Percentiles rank a stretch among this genome's conserved stretches.
These are phyloP conservation scores for Tolypocladium paradoxum DNA, from an alignment of 2,329 filamentous ascomycete genomes.

Conservation along the genomic window DNA sequence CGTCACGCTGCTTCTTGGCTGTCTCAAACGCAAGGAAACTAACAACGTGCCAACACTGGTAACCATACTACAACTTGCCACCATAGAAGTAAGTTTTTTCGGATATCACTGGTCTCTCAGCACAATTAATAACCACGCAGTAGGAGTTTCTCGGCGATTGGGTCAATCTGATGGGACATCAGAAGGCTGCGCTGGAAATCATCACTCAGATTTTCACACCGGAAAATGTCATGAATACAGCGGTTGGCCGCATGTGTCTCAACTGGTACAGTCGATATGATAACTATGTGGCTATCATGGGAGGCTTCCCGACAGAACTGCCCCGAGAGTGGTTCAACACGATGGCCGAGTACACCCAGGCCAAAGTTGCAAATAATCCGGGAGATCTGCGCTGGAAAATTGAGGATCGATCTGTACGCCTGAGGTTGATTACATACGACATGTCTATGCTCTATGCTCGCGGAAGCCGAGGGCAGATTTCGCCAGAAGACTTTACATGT, in stretches of 20 bases:
- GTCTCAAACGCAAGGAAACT: slow-evolving; percentile 58
- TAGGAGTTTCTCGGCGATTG: slow-evolving; percentile 93
- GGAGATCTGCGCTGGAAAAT: slow-evolving; percentile 54
- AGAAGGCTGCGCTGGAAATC: slow-evolving; percentile 78
- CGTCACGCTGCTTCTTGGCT: slow-evolving; percentile 62
- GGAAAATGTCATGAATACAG: slow-evolving; percentile 59
- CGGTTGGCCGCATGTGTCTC: slow-evolving; percentile 62
- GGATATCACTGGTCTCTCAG: background rate
- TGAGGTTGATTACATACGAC: slow-evolving; percentile 67
- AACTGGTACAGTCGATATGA: slow-evolving; percentile 91
- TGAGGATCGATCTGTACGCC: slow-evolving; percentile 52
- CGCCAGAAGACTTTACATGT: slow-evolving; percentile 49
- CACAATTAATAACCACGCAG: background rate
- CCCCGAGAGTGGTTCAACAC: slow-evolving; percentile 67
- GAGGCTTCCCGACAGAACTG: slow-evolving; percentile 63
- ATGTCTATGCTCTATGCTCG: slow-evolving; percentile 68
- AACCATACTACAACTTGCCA: slow-evolving; percentile 84
- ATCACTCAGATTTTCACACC: slow-evolving; percentile 69
- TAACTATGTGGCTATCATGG: slow-evolving; percentile 72
- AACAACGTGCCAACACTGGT: slow-evolving; percentile 66
- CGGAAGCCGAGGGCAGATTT: slow-evolving; percentile 52
- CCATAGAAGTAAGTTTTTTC: slow-evolving; percentile 63
- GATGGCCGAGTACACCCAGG: slow-evolving; percentile 50
- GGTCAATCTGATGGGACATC: slow-evolving; percentile 86
- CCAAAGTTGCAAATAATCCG: slow-evolving; percentile 48